These are phyloP conservation scores for Seminavis robusta DNA, from an alignment of 108 stramenopile genomes.

Conservation along the genomic window DNA sequence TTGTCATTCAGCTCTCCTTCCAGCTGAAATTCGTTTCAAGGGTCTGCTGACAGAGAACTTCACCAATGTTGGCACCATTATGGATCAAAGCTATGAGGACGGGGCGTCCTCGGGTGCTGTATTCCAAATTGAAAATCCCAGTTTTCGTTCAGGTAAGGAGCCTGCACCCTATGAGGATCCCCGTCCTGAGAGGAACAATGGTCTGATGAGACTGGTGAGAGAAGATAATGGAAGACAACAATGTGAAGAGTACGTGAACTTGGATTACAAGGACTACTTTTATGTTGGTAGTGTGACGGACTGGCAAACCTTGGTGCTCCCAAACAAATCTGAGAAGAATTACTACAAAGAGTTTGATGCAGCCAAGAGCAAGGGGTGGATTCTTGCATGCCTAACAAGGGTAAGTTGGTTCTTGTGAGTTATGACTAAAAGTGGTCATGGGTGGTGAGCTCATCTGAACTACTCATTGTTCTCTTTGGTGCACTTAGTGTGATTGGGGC, in stretches of 20 bases:
- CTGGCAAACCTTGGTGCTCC: slow-evolving; percentile 25
- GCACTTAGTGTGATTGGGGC: slow-evolving; percentile 9
- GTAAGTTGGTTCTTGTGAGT: too few species aligned
- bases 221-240: not conserved
- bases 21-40: slow-evolving; percentile 35
- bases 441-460: too few species aligned
- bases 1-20: slow-evolving; percentile 42
- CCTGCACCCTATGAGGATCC: too few species aligned
- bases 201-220: not conserved
- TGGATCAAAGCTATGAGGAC: too few species aligned
- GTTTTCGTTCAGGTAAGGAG: too few species aligned
- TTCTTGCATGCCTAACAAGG: too few species aligned
- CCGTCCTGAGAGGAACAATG: not conserved
- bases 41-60: slow-evolving; percentile 29
- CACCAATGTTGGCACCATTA: not conserved
- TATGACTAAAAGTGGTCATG: too few species aligned
- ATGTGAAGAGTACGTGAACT: not conserved
- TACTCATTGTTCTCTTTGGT: too few species aligned
- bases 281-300: too few species aligned
- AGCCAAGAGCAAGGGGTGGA: not conserved
- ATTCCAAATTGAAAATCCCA: too few species aligned
- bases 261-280: slow-evolving; percentile 3
- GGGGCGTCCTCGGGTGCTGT: too few species aligned
- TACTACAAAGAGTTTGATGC: slow-evolving; percentile 3
- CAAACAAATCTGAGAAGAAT: slow-evolving; percentile 34